Evolutionary conservation across 495 filamentous ascomycete genomes (phyloP).

Genomic region (Pseudoneurospora amorphoporcata): DNA sequence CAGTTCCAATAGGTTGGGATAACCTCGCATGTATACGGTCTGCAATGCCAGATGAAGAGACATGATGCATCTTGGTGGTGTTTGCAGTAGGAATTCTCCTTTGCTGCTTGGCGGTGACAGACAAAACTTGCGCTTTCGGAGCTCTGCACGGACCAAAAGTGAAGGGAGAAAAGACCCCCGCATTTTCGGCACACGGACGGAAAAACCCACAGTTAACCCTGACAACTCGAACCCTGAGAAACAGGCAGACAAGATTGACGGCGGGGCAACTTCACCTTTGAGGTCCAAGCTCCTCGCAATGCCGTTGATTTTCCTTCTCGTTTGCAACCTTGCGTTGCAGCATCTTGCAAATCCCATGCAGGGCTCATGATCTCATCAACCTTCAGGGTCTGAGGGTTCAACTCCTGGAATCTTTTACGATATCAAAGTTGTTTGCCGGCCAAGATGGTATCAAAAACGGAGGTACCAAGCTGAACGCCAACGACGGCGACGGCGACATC

Average conservation of each 20-base stretch:
- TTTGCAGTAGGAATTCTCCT: background rate
- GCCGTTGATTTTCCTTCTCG: background rate
- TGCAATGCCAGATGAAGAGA: background rate
- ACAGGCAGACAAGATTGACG: background rate
- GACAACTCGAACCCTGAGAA: background rate
- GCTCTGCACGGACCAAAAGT: background rate
- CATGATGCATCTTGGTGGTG: background rate
- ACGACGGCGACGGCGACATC: background rate
- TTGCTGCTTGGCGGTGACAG: background rate
- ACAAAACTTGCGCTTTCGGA: background rate
- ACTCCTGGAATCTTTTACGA: background rate
- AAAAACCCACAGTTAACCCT: background rate
- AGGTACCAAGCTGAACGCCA: background rate
- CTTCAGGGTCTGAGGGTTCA: background rate
- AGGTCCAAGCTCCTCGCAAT: background rate
- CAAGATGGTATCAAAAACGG: background rate
- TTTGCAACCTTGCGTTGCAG: background rate
- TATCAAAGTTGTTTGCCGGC: background rate
- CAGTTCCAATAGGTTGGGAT: background rate
- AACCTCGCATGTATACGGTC: background rate
- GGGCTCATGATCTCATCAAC: background rate
- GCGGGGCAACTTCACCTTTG: background rate
- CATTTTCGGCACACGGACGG: background rate
- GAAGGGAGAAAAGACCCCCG: background rate
- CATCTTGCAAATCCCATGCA: background rate